Conservation (phyloP, 371 early-diverging fungal genomes). For the Mortierella sp. region DNA sequence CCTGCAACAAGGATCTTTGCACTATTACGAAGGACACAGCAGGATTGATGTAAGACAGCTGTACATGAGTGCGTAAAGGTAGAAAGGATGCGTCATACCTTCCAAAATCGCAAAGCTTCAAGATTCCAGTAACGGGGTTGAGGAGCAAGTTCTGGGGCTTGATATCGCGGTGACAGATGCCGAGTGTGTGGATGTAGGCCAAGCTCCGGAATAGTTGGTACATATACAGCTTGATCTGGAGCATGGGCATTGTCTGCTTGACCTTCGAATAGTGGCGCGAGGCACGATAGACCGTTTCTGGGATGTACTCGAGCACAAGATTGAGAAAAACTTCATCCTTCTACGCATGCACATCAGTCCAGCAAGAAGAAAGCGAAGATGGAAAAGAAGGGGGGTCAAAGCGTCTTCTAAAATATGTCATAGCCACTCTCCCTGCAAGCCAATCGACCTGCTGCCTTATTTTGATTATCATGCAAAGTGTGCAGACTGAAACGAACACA, state of each 20-base stretch:
- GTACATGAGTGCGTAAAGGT: too few species aligned
- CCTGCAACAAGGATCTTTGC: slow-evolving; percentile 95
- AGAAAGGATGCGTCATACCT: too few species aligned
- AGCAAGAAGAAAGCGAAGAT: slow-evolving; percentile 5
- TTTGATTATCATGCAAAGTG: too few species aligned
- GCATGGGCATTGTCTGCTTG: slow-evolving; percentile 94
- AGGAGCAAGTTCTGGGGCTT: slow-evolving; percentile 99
- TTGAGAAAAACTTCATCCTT: slow-evolving; percentile 95
- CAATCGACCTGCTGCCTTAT: too few species aligned
- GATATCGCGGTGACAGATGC: slow-evolving; percentile 95
- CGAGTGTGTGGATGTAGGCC: slow-evolving; percentile 95
- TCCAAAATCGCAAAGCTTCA: slow-evolving; percentile 99
- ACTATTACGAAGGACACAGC: slow-evolving; percentile 53
- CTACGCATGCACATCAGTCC: slow-evolving; percentile 34
- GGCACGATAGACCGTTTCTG: slow-evolving; percentile 93
- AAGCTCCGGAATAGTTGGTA: slow-evolving; percentile 97
- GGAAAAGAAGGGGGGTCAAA: neutral
- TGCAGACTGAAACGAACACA: too few species aligned
- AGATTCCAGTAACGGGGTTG: slow-evolving; percentile 87
- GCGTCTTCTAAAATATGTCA: neutral
- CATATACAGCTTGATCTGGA: slow-evolving; percentile 95
- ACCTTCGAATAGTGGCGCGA: slow-evolving; percentile 87
- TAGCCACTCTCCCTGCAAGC: neutral
- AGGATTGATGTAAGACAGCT: neutral
- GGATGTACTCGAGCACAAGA: slow-evolving; percentile 92